Evolutionary conservation across 805 yeast genomes (phyloP), one percentile per base, ranked within the genome.

Genomic region (Candida argentea): DNA sequence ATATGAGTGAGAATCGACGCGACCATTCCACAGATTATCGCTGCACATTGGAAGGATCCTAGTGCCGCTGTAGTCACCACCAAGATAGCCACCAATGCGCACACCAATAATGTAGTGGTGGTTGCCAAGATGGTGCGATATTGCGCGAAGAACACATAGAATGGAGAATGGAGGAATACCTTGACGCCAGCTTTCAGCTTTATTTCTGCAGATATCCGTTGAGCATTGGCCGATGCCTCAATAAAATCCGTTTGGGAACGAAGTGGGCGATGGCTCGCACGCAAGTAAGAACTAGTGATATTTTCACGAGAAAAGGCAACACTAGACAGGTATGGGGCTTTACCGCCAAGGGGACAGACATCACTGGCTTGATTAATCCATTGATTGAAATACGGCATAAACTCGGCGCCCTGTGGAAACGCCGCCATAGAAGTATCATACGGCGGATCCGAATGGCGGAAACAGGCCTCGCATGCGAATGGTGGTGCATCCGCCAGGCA

Each of bases 331-430:
- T 89, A 89, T 0, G 96, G 94, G 0, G 96, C 96, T 44, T 82
- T 81, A 2, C 98, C 98, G 3, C 95, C 97, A 16, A 89, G 57
- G 1, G 97, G 95, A 51, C 98, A 89, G 2, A 89, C 84, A 43
- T 82, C 91, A 32, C 94, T 81, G 2, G 74, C 75, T 15, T 84
- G 82, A 22, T 73, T 64, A 15, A 89, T 82, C 98, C 98, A 89
- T 23, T 79, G 71, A 14, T 70, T 52, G 46, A 86, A 78, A 41
- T 65, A 84, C 25, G 59, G 61, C 73, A 81, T 70, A 44, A 89
- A 89, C 20, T 76, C 76, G 1, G 61, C 61, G 8, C 65, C 68
- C 20, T 73, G 74, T 0, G 98, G 98, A 44, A 91, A 74, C 0
- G 91, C 95, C 4, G 66, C 61, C 94, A 86, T 83, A 22, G 68